phyloP scores from a whole-genome alignment of 768 basidiomycete genomes.

The Termitomyces sp. region DNA sequence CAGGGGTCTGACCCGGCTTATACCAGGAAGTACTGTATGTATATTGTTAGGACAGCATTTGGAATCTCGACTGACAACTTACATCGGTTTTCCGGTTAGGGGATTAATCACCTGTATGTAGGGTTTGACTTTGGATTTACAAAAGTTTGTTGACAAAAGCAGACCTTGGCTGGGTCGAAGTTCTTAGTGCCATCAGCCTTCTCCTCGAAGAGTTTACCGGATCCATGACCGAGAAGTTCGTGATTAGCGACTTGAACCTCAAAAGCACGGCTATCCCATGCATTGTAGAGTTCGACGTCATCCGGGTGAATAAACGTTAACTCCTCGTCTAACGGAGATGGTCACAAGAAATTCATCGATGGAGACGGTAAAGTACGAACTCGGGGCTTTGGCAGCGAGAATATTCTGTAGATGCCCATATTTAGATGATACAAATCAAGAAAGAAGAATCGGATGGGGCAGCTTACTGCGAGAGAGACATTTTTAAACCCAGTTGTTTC shows the following conservation, averaged over 20 bases:
- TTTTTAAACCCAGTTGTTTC: slow-evolving; percentile 87
- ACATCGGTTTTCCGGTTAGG: slow-evolving; percentile 75
- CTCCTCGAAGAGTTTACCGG: slow-evolving; percentile 82
- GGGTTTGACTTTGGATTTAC: not conserved
- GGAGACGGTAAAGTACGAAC: slow-evolving; percentile 32
- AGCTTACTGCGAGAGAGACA: slow-evolving; percentile 71
- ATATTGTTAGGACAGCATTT: not conserved
- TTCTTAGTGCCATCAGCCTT: slow-evolving; percentile 73
- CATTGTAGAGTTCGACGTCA: slow-evolving; percentile 69
- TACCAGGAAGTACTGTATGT: slow-evolving; percentile 78
- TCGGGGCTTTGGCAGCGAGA: slow-evolving; percentile 82
- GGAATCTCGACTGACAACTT: slow-evolving; percentile 15
- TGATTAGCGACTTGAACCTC: slow-evolving; percentile 91
- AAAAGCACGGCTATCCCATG: slow-evolving; percentile 76
- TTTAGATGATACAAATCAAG: not conserved
- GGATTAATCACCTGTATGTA: slow-evolving; percentile 68
- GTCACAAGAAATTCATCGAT: not conserved
- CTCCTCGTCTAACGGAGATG: slow-evolving; percentile 54
- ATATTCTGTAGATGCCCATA: slow-evolving; percentile 51
- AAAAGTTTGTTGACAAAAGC: not conserved
- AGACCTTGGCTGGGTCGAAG: slow-evolving; percentile 69
- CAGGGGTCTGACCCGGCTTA: slow-evolving; percentile 81
- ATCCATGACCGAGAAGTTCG: slow-evolving; percentile 83
- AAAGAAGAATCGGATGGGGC: not conserved
- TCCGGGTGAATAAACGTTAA: slow-evolving; percentile 81